Conservation (phyloP, 2,329 filamentous ascomycete genomes). For the Paraphaeosphaeria minitans region DNA sequence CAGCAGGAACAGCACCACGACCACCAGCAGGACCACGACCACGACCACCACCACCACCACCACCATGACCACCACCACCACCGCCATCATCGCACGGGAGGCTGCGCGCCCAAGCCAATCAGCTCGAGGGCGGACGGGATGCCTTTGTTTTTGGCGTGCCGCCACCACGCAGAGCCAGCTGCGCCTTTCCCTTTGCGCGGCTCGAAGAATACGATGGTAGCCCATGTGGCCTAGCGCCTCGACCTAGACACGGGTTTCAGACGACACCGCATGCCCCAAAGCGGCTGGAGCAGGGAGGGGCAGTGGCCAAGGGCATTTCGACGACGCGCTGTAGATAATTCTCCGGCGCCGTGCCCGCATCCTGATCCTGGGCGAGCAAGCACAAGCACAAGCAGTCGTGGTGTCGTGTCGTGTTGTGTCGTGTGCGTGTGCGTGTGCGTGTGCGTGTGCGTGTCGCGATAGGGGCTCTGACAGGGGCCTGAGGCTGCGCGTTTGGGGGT, state of each 20-base stretch:
- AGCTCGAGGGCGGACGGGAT: background rate
- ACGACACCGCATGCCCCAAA: slow-evolving; percentile 23
- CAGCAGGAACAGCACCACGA: background rate
- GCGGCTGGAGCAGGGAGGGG: slow-evolving; percentile 12
- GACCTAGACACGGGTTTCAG: slow-evolving; percentile 14
- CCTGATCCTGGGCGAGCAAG: slow-evolving; percentile 6
- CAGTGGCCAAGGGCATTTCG: background rate
- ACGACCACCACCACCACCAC: too few species aligned
- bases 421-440: background rate
- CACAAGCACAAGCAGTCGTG: background rate
- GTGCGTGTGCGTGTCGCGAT: too few species aligned
- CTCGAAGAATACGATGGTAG: slow-evolving; percentile 14
- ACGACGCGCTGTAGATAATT: slow-evolving; percentile 17
- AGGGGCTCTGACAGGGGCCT: background rate
- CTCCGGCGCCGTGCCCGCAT: slow-evolving; percentile 21
- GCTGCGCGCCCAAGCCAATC: background rate
- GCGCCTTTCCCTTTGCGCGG: slow-evolving; percentile 9
- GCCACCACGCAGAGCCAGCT: slow-evolving; percentile 19
- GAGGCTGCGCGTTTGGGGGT: background rate
- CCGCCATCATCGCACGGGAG: slow-evolving; percentile 8
- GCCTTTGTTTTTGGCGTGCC: slow-evolving; percentile 34
- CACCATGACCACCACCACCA: too few species aligned
- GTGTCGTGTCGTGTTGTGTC: too few species aligned
- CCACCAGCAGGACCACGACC: too few species aligned
- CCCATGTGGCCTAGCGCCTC: slow-evolving; percentile 20